Evolutionary conservation across 371 early-diverging fungal species (phyloP).

Genomic region (Chytridiales sp.): DNA sequence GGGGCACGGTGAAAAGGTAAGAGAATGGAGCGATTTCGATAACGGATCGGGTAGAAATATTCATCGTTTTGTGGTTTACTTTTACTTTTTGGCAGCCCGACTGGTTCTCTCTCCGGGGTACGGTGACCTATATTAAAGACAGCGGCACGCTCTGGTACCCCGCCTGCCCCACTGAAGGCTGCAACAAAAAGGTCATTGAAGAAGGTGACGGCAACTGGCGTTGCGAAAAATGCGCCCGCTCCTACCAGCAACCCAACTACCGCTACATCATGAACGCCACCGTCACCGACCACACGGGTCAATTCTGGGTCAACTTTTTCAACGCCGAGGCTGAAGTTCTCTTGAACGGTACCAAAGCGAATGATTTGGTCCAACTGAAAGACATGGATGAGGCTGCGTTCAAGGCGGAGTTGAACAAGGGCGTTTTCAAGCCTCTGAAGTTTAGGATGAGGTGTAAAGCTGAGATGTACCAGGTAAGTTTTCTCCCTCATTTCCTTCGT

Average conservation of each 20-base stretch:
- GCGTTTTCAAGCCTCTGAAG: slow-evolving; percentile 65
- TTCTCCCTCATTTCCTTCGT: not conserved
- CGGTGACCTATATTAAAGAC: slow-evolving; percentile 61
- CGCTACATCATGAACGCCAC: slow-evolving; percentile 76
- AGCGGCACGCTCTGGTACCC: slow-evolving; percentile 73
- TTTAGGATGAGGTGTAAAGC: slow-evolving; percentile 77
- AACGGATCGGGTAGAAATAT: not conserved
- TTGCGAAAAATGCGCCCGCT: slow-evolving; percentile 88
- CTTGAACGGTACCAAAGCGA: slow-evolving; percentile 71
- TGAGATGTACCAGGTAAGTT: slow-evolving; percentile 73
- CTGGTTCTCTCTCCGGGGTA: slow-evolving; percentile 66
- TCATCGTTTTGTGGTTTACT: not conserved
- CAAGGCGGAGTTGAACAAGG: slow-evolving; percentile 48
- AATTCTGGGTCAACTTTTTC: slow-evolving; percentile 81
- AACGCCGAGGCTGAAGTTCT: slow-evolving; percentile 75
- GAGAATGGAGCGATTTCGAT: not conserved
- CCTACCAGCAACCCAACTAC: slow-evolving; percentile 67
- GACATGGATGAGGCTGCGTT: slow-evolving; percentile 25
- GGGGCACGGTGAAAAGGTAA: slow-evolving; percentile 61
- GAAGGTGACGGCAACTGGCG: slow-evolving; percentile 67
- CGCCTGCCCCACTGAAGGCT: slow-evolving; percentile 77
- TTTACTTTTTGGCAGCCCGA: slow-evolving; percentile 51
- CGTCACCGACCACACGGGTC: slow-evolving; percentile 78
- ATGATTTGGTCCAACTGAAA: slow-evolving; percentile 61
- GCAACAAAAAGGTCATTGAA: slow-evolving; percentile 85